These are phyloP conservation scores for Penicillium brevicompactum DNA, from an alignment of 2,329 filamentous ascomycete genomes.

Conservation along the genomic window DNA sequence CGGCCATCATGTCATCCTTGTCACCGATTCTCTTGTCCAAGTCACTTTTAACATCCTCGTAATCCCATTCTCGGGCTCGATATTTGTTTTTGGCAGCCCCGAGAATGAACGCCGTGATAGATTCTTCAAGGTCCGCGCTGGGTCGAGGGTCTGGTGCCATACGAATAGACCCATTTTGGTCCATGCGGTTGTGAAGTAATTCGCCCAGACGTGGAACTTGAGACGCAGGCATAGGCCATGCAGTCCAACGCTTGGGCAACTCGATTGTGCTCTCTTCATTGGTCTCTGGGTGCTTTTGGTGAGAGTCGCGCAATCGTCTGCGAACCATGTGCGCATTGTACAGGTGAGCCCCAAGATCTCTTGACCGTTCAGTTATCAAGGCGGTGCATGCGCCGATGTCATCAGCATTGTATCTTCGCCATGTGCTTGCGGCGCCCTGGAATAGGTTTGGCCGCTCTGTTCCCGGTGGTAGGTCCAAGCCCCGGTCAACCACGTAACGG, in stretches of 20 bases:
- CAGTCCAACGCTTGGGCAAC: slow-evolving; percentile 69
- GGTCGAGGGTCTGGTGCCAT: slow-evolving; percentile 49
- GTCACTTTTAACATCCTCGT: slow-evolving; percentile 6
- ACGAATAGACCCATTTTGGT: slow-evolving; percentile 57
- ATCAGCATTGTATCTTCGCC: slow-evolving; percentile 85
- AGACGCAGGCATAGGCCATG: slow-evolving; percentile 73
- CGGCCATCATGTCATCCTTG: slow-evolving; percentile 17
- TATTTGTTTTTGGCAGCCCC: slow-evolving; percentile 70
- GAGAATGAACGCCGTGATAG: slow-evolving; percentile 67
- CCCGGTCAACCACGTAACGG: slow-evolving; percentile 22
- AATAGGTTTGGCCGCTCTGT: slow-evolving; percentile 59
- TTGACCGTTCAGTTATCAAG: slow-evolving; percentile 63
- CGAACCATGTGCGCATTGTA: slow-evolving; percentile 77
- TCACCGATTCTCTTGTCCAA: slow-evolving; percentile 16
- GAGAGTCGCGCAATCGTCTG: slow-evolving; percentile 38
- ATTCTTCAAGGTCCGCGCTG: slow-evolving; percentile 68
- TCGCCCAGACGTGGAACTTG: slow-evolving; percentile 64
- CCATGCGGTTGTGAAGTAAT: slow-evolving; percentile 49
- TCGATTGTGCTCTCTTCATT: slow-evolving; percentile 34
- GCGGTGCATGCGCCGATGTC: slow-evolving; percentile 70
- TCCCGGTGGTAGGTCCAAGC: slow-evolving; percentile 20
- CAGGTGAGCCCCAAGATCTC: slow-evolving; percentile 73
- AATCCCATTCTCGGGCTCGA: slow-evolving; percentile 40
- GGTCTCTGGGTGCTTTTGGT: slow-evolving; percentile 10
- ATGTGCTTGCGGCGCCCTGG: slow-evolving; percentile 65